Conservation (phyloP, 176 grass and related monocot genomes). For the Oryza glumipatula region DNA sequence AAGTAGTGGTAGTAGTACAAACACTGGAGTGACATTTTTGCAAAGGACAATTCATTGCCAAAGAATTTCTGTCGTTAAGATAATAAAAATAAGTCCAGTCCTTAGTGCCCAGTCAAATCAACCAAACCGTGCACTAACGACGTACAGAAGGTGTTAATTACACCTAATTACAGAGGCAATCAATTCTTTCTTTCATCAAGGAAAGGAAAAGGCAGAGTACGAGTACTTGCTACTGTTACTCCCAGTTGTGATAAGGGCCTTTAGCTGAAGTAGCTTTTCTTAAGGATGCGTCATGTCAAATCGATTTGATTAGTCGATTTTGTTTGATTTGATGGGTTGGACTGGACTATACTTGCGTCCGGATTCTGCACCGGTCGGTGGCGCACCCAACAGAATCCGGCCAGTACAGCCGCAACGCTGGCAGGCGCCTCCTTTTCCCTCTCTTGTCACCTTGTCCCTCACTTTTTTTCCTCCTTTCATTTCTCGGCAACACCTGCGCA, state of each 20-base stretch:
- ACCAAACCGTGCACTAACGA: not conserved
- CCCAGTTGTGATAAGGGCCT: not conserved
- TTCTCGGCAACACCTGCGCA: slow-evolving; percentile 10
- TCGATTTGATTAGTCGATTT: not conserved
- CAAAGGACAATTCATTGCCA: not conserved
- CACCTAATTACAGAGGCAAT: not conserved
- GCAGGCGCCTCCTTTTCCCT: not conserved
- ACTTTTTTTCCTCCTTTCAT: not conserved
- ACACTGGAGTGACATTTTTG: not conserved
- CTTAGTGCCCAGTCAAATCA: not conserved
- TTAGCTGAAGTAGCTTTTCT: not conserved
- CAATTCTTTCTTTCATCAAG: not conserved
- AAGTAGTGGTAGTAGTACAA: not conserved
- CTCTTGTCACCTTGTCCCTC: not conserved
- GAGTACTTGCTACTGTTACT: not conserved
- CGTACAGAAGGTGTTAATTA: not conserved
- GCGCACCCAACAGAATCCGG: slow-evolving; percentile 4
- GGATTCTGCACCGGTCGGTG: slow-evolving; percentile 19
- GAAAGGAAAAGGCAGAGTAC: not conserved
- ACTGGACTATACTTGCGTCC: not conserved
- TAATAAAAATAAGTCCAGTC: not conserved
- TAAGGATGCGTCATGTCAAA: slow-evolving; percentile 9
- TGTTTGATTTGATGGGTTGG: not conserved
- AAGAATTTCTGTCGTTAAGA: not conserved
- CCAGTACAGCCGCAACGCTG: not conserved